Percentiles rank a stretch among this genome's conserved stretches.
These are phyloP conservation scores for Glarea lozoyensis DNA, from an alignment of 495 filamentous ascomycete species.

Conservation along the genomic window DNA sequence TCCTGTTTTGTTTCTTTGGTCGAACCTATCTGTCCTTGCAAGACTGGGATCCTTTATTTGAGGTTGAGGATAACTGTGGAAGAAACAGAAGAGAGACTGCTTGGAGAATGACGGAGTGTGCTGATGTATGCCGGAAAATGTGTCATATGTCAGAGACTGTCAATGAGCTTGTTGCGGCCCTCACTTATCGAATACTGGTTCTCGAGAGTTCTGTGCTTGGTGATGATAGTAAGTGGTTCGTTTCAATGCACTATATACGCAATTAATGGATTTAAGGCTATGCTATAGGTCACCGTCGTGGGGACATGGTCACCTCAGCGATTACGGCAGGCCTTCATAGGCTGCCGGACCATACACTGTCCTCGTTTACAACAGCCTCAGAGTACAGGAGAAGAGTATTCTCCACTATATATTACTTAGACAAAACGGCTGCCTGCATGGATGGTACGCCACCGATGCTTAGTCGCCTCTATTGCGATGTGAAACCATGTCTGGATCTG, in stretches of 20 bases:
- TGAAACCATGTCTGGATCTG: slow-evolving; percentile 15
- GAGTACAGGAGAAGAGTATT: slow-evolving; percentile 15
- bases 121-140: slow-evolving; percentile 10
- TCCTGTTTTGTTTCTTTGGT: slow-evolving; percentile 18
- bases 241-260: background rate
- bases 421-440: slow-evolving; percentile 14
- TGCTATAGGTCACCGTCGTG: slow-evolving; percentile 10
- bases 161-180: slow-evolving; percentile 6
- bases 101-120: slow-evolving; percentile 12
- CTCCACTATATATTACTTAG: slow-evolving; percentile 11
- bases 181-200: background rate
- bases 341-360: slow-evolving; percentile 7
- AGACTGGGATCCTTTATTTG: slow-evolving; percentile 8
- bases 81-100: slow-evolving; percentile 2
- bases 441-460: slow-evolving; percentile 17
- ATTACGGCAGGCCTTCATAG: slow-evolving; percentile 18
- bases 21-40: slow-evolving; percentile 2
- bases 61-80: background rate
- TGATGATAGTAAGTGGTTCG: slow-evolving; percentile 8
- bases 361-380: slow-evolving; percentile 12
- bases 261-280: slow-evolving; percentile 5
- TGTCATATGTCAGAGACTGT: slow-evolving; percentile 6
- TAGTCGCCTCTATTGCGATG: slow-evolving; percentile 11
- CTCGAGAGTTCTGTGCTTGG: slow-evolving; percentile 8
- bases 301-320: slow-evolving; percentile 13